phyloP scores from a whole-genome alignment of 495 filamentous ascomycete genomes.

The Aspergillus ellipticus region DNA sequence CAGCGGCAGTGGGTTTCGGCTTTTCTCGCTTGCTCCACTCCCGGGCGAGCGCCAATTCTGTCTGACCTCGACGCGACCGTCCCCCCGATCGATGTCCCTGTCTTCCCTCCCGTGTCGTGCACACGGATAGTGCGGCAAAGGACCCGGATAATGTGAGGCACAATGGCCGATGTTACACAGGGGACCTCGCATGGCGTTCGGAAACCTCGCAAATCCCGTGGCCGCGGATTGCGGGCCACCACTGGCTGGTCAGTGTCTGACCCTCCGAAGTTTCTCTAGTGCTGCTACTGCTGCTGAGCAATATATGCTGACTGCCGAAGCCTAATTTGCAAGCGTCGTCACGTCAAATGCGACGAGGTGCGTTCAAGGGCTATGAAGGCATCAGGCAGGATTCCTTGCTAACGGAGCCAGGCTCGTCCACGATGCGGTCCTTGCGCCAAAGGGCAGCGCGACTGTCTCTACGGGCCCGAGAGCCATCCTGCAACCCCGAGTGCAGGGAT shows the following conservation, averaged over 20 bases:
- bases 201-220: slow-evolving; percentile 29
- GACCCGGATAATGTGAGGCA: slow-evolving; percentile 1
- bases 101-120: not conserved
- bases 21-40: slow-evolving; percentile 5
- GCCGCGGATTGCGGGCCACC: slow-evolving; percentile 29
- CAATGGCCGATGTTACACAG: slow-evolving; percentile 8
- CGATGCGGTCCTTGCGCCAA: slow-evolving; percentile 31
- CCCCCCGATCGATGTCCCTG: not conserved
- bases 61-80: slow-evolving; percentile 7
- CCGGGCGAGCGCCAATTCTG: not conserved
- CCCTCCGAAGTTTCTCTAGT: not conserved
- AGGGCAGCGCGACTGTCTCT: slow-evolving; percentile 27
- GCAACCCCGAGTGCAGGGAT: not conserved
- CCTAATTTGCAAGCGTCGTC: slow-evolving; percentile 28
- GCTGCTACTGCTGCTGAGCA: not conserved
- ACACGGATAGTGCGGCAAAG: not conserved
- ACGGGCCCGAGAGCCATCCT: slow-evolving; percentile 6
- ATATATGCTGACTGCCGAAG: slow-evolving; percentile 10
- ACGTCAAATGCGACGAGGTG: slow-evolving; percentile 34
- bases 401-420: slow-evolving; percentile 19
- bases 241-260: slow-evolving; percentile 26
- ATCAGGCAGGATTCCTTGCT: not conserved
- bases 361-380: not conserved
- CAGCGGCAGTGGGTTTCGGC: not conserved
- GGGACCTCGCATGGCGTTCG: slow-evolving; percentile 17